A percentile compares a stretch with the other conserved stretches of the same genome.
phyloP scores from a whole-genome alignment of 2,329 filamentous ascomycete species.

The Corynespora cassiicola region DNA sequence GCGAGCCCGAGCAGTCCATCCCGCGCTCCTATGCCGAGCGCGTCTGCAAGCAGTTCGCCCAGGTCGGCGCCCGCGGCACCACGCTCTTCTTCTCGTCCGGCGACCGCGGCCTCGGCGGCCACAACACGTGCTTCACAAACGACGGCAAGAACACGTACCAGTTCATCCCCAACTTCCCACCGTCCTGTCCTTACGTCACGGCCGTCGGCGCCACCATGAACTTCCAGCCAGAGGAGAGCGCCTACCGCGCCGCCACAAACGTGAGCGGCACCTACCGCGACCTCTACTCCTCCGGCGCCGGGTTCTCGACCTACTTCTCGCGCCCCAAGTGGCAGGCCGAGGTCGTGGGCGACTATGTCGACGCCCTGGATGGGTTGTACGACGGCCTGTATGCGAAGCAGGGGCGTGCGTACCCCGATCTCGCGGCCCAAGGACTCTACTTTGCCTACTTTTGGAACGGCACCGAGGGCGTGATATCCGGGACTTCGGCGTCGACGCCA shows the following conservation, averaged over 20 bases:
- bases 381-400: conserved; percentile 57
- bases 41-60: conserved; percentile 69
- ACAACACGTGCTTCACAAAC: conserved; percentile 62
- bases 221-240: conserved; percentile 61
- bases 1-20: conserved; percentile 70
- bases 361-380: conserved; percentile 49
- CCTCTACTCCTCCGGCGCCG: conserved; percentile 60
- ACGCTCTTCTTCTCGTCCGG: conserved; percentile 70
- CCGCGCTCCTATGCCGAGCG: conserved; percentile 66
- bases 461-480: conserved; percentile 50
- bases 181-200: conserved; percentile 72
- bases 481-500: conserved; percentile 64
- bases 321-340: conserved; percentile 55
- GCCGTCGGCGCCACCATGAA: conserved; percentile 67
- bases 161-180: conserved; percentile 69
- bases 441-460: conserved; percentile 54
- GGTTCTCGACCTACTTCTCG: conserved; percentile 59
- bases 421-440: conserved; percentile 64
- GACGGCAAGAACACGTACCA: conserved; percentile 63
- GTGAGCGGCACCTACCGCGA: conserved; percentile 46
- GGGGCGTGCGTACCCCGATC: conserved; percentile 68
- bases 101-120: conserved; percentile 63
- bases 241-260: conserved; percentile 42
- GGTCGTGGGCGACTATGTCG: conserved; percentile 54
- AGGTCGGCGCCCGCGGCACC: conserved; percentile 72